phyloP scores from a whole-genome alignment of 192 early-diverging fungal species.

The Backusella sp. region DNA sequence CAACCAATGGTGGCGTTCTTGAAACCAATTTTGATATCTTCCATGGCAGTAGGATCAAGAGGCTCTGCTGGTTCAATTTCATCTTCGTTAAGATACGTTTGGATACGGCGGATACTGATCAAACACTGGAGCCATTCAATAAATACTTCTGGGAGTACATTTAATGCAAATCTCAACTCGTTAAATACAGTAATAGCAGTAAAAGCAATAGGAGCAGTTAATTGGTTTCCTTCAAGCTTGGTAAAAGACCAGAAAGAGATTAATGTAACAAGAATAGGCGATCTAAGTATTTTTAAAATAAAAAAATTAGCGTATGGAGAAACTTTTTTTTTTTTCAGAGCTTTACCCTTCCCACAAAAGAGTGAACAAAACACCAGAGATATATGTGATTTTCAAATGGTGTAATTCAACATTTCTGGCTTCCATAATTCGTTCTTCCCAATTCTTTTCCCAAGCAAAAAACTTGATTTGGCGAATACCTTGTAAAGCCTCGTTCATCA shows the following conservation, averaged over 20 bases:
- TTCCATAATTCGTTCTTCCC: conserved; percentile 51
- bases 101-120: conserved; percentile 58
- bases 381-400: conserved; percentile 28
- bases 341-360: conserved; percentile 42
- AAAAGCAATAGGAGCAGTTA: conserved; percentile 77
- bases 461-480: conserved; percentile 94
- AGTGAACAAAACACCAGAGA: conserved; percentile 6
- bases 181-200: conserved; percentile 88
- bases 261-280: conserved; percentile 35
- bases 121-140: conserved; percentile 66
- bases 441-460: conserved; percentile 67
- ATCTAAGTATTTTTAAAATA: background rate
- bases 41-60: background rate
- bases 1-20: conserved; percentile 56
- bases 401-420: conserved; percentile 47
- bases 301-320: background rate
- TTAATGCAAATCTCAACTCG: conserved; percentile 80
- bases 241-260: conserved; percentile 36
- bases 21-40: conserved; percentile 34
- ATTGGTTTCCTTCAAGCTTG: conserved; percentile 35
- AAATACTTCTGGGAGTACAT: conserved; percentile 78
- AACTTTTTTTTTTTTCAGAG: background rate
- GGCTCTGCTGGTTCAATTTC: conserved; percentile 37
- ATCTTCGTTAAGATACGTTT: conserved; percentile 43
- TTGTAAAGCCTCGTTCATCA: conserved; percentile 61